phyloP scores from a whole-genome alignment of 2,329 filamentous ascomycete species.

The Cytospora piceicola region DNA sequence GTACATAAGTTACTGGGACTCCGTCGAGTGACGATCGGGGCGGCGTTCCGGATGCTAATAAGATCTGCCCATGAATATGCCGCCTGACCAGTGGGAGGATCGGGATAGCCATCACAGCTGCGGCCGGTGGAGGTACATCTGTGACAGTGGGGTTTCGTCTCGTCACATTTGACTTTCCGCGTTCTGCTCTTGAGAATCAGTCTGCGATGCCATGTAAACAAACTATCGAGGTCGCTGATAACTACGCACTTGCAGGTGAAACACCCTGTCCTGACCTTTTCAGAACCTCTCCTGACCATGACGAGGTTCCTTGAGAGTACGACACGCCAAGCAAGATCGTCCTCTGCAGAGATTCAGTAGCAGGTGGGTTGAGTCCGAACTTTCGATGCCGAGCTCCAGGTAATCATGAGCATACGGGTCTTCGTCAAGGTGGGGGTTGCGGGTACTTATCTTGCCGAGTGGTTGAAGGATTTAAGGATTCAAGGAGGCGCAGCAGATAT shows the following conservation, averaged over 20 bases:
- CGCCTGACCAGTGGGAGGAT: constrained; percentile 20
- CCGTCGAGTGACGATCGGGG: neutral
- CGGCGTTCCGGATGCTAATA: neutral
- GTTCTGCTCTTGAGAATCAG: constrained; percentile 20
- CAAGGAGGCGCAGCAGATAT: neutral
- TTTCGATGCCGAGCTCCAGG: neutral
- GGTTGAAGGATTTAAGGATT: neutral
- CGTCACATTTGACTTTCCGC: constrained; percentile 36
- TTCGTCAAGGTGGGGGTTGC: neutral
- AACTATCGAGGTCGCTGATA: neutral
- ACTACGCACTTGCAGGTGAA: constrained; percentile 30
- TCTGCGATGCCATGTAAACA: neutral
- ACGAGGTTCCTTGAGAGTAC: neutral
- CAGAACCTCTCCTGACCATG: constrained; percentile 27
- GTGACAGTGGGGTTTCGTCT: constrained; percentile 33
- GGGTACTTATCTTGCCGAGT: neutral
- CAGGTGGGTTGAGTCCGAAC: neutral
- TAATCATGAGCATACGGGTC: no score
- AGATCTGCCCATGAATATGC: constrained; percentile 27
- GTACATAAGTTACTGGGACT: constrained; percentile 3
- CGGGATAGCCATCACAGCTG: constrained; percentile 33
- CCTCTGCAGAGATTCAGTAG: neutral
- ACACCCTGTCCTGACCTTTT: constrained; percentile 28
- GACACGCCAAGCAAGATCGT: neutral
- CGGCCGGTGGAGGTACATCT: constrained; percentile 33